Conservation (phyloP, 169 alveolate species). For the Fabrea salina region DNA sequence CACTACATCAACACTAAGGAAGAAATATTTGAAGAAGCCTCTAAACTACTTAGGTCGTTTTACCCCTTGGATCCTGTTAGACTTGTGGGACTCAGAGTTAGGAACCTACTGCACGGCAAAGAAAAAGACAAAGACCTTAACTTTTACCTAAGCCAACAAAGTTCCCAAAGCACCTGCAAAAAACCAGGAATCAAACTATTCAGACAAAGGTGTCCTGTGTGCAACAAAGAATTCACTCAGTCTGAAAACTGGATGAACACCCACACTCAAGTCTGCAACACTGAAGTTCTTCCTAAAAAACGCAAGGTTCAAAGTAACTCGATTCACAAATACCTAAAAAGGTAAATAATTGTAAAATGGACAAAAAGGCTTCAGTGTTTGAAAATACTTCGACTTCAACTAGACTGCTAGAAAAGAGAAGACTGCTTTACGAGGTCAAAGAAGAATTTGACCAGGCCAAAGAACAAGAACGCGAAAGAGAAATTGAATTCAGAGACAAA, state of each 20-base stretch:
- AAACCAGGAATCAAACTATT: background rate
- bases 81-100: background rate
- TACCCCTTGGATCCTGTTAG: slow-evolving; percentile 1
- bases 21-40: background rate
- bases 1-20: background rate
- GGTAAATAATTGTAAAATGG: too few relatives aligned
- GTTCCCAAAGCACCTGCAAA: too few relatives aligned
- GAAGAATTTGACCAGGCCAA: slow-evolving; percentile 64
- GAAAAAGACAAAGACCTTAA: too few relatives aligned
- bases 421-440: slow-evolving; percentile 69
- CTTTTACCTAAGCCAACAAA: too few relatives aligned
- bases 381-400: slow-evolving; percentile 69
- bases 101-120: background rate
- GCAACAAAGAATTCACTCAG: background rate
- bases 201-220: background rate
- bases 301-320: too few relatives aligned
- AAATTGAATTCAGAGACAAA: slow-evolving; percentile 49
- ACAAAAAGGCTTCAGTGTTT: slow-evolving; percentile 35
- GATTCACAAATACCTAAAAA: too few relatives aligned
- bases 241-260: background rate
- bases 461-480: slow-evolving; percentile 63
- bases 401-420: slow-evolving; percentile 63
- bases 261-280: too few relatives aligned
- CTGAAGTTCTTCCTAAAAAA: too few relatives aligned
- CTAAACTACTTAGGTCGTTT: background rate